Conservation (phyloP, 441 rosid species). For the Viola pubescens region DNA sequence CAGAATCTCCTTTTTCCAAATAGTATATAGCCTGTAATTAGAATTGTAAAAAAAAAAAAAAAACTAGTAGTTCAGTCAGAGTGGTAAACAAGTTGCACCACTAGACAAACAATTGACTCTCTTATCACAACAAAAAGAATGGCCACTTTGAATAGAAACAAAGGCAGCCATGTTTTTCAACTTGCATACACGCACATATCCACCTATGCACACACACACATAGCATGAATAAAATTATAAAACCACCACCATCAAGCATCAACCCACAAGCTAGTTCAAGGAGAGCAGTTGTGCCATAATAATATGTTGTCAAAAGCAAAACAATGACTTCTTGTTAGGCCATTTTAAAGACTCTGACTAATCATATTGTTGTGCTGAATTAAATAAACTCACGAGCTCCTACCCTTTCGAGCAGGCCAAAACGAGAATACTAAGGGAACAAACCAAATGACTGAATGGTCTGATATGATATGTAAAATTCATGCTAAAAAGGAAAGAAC, state of each 20-base stretch:
- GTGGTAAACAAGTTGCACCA: constrained; percentile 7
- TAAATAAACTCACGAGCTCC: no score
- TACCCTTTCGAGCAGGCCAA: no score
- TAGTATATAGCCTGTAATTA: constrained; percentile 75
- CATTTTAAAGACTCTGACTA: not conserved
- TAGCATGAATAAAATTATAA: not conserved
- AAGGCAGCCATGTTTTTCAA: no score
- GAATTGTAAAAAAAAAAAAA: constrained; percentile 7
- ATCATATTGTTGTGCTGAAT: no score
- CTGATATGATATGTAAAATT: not conserved
- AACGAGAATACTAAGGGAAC: not conserved
- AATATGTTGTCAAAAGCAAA: not conserved
- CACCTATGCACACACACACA: not conserved
- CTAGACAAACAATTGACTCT: not conserved
- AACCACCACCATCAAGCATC: constrained; percentile 4
- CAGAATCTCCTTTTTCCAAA: constrained; percentile 93
- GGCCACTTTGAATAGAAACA: no score
- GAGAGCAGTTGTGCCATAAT: not conserved
- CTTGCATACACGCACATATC: no score
- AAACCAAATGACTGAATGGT: not conserved
- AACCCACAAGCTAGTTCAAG: constrained; percentile 1
- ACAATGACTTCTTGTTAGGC: not conserved
- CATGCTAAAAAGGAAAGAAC: no score
- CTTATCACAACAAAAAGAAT: not conserved
- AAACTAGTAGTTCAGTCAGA: constrained; percentile 1